Percentiles rank a stretch among this genome's conserved stretches.
phyloP scores from a whole-genome alignment of 352 stramenopile genomes.

The Phytophthora idaei region DNA sequence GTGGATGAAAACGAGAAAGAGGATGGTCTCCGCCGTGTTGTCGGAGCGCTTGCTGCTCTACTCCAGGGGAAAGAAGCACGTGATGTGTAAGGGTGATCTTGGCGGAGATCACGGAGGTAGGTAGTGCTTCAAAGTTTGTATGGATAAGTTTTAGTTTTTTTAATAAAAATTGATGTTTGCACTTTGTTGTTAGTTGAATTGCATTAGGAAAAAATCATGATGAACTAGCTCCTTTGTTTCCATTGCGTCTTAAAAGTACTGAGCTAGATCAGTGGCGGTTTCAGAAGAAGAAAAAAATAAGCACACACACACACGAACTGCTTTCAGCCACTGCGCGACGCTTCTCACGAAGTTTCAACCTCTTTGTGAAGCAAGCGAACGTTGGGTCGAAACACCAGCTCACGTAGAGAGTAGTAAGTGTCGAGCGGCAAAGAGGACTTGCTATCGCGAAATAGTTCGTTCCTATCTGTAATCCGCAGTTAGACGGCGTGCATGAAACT shows the following conservation, averaged over 20 bases:
- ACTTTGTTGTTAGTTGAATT: too few relatives aligned
- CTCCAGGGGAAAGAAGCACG: constrained; percentile 19
- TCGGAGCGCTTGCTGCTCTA: constrained; percentile 12
- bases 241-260: too few relatives aligned
- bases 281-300: neutral
- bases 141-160: neutral
- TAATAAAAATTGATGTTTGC: too few relatives aligned
- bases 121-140: too few relatives aligned
- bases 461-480: constrained; percentile 25
- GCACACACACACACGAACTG: too few relatives aligned
- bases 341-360: too few relatives aligned
- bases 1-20: constrained; percentile 15
- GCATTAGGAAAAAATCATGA: too few relatives aligned
- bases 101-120: too few relatives aligned
- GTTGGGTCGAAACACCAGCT: constrained; percentile 32
- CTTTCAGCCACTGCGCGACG: too few relatives aligned
- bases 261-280: too few relatives aligned
- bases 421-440: constrained; percentile 21
- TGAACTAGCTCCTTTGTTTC: too few relatives aligned
- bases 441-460: constrained; percentile 10
- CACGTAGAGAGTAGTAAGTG: constrained; percentile 20
- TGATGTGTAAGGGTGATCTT: constrained; percentile 1
- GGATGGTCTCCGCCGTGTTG: constrained; percentile 3
- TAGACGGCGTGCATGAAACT: constrained; percentile 5
- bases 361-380: constrained; percentile 11